phyloP scores from a whole-genome alignment of 2,329 filamentous ascomycete genomes.

The Chrysoporthe puriensis region DNA sequence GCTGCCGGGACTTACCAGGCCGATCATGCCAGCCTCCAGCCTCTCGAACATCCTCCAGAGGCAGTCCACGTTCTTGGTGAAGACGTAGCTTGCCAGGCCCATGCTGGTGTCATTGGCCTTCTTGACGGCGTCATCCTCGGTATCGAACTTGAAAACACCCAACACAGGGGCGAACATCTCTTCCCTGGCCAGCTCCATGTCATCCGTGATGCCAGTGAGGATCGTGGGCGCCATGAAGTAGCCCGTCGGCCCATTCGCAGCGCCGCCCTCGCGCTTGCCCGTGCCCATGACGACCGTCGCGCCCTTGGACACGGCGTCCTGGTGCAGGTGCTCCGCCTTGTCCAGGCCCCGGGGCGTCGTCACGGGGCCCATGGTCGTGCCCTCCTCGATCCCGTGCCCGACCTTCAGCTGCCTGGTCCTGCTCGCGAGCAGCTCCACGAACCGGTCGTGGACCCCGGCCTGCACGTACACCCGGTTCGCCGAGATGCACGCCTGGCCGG shows the following conservation, averaged over 20 bases:
- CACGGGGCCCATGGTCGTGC: conserved; percentile 42
- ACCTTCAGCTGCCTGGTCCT: conserved; percentile 29
- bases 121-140: conserved; percentile 39
- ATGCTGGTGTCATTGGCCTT: conserved; percentile 41
- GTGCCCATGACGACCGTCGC: conserved; percentile 45
- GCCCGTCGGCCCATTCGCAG: conserved; percentile 56
- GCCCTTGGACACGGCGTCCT: conserved; percentile 31
- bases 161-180: conserved; percentile 33
- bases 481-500: conserved; percentile 67
- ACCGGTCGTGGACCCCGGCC: conserved; percentile 62
- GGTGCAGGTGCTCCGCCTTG: conserved; percentile 37
- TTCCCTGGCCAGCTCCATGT: conserved; percentile 31
- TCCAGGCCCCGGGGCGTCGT: conserved; percentile 40
- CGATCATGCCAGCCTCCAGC: conserved; percentile 68
- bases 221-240: conserved; percentile 77
- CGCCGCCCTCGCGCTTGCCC: conserved; percentile 43
- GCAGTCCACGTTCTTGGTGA: conserved; percentile 37
- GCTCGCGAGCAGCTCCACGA: conserved; percentile 54
- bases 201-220: conserved; percentile 53
- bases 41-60: conserved; percentile 48
- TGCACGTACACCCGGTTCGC: conserved; percentile 70
- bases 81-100: conserved; percentile 40
- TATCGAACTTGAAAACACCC: conserved; percentile 33
- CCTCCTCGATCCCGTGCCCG: conserved; percentile 34
- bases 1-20: conserved; percentile 40